Base-by-base conservation (phyloP, 164 flowering plant species). In the Piper longum region DNA sequence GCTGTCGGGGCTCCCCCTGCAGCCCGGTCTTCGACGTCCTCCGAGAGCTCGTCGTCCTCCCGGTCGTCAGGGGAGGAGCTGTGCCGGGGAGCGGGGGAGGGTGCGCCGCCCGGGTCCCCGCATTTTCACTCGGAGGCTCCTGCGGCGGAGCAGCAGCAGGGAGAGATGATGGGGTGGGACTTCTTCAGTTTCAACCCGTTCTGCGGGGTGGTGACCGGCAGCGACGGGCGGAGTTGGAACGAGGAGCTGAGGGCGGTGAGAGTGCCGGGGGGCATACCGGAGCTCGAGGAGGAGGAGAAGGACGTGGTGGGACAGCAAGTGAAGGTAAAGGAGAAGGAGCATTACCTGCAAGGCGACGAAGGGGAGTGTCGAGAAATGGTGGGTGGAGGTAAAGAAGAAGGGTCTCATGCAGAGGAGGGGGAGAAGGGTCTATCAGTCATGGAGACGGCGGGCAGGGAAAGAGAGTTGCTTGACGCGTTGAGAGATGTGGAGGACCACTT, bases 401-500 rank as follows among this genome's bases (percentile, higher is more conserved):
- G 65, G 72, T 66, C 69, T 11, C 74, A 42, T 26, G 36, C 36
- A 26, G 36, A 5, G 52, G 14, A 41, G 62, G 73, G 74, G 70
- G 79, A 79, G 51, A 84, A 82, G 67, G 90, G 85, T 5, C 73
- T 86, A 42, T 73, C 79, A 4, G 88, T 86, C 14, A 68, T 83
- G 17, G 92, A 83, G 36, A 68, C 75, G 11, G 91, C 93, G 12
- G 86, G 57, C 9, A 76, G 69, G 57, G 98, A 90, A 12, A 86
- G 96, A 66, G 98, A 89, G 62, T 69, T 92, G 55, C 67, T 92
- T 66, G 98, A 92, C 43, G 93, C 96, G 51, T 68, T 92, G 74
- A 79, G 66, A 56, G 98, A 89, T 74, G 80, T 92, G 64, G 95
- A 83, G 69, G 91, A 86, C 64, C 83, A 86, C 74, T 89, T 92